Evolutionary conservation across 1,139 yeast species (phyloP).

Genomic region (Yamadazyma triangularis): DNA sequence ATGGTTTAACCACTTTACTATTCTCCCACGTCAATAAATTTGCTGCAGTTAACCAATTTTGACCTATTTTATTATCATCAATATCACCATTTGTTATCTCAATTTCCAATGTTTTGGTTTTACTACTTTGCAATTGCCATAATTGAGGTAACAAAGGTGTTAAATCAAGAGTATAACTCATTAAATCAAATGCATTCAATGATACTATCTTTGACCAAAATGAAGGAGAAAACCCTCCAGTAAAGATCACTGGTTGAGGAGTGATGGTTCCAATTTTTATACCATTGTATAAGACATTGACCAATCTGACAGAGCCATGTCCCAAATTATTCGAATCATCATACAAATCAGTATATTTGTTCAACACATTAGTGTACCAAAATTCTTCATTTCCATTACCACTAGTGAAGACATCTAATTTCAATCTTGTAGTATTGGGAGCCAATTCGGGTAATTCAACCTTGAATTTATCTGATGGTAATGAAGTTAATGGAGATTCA

Average conservation of each 20-base stretch:
- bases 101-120: conserved; percentile 30
- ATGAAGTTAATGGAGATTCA: conserved; percentile 32
- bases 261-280: conserved; percentile 44
- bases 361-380: conserved; percentile 70
- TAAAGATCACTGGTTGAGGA: conserved; percentile 62
- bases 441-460: conserved; percentile 37
- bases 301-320: conserved; percentile 60
- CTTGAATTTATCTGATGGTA: conserved; percentile 35
- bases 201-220: conserved; percentile 80
- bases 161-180: conserved; percentile 59
- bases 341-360: conserved; percentile 38
- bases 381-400: conserved; percentile 82
- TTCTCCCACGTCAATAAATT: conserved; percentile 61
- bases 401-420: conserved; percentile 58
- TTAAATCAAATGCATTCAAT: conserved; percentile 66
- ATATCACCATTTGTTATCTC: conserved; percentile 53
- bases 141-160: conserved; percentile 62
- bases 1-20: conserved; percentile 26
- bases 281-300: conserved; percentile 50
- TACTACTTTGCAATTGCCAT: conserved; percentile 37
- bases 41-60: conserved; percentile 71
- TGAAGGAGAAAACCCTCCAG: conserved; percentile 78
- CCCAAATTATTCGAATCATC: conserved; percentile 35
- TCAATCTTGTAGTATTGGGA: conserved; percentile 53
- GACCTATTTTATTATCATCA: conserved; percentile 35